Evolutionary conservation across 164 flowering plant genomes (phyloP), one percentile per base, ranked within the genome.

Genomic region (Nelumbo lutea): DNA sequence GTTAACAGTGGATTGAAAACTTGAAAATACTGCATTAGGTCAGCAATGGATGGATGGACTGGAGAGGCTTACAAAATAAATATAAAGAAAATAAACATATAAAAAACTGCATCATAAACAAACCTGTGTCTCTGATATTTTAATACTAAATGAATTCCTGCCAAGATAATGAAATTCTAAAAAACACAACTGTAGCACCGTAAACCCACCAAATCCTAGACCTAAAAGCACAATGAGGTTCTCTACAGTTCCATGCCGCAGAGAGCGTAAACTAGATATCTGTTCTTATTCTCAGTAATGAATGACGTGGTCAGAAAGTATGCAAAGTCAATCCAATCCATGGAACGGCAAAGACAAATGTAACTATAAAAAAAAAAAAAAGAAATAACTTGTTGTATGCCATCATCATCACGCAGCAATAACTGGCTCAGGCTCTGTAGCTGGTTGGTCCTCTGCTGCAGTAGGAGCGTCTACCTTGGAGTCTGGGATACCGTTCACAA

Each of bases 351-450:
- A 46, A 64, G 45, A 48, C 39, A 51, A 61, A 39, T 38, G 52
- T n/a, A 15, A 6, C 63, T 40, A 39, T 66, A 52, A 50, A 11
- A 43, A 48, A 63, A 65, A 61, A 51, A 47, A 61, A 64, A 47
- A 42, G 14, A 9, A 27, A 27, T 27, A 53, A 11, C 57, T 41
- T 40, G 58, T 62, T 5, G 42, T 41, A 64, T 51, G 56, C 62
- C 42, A 73, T 83, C 74, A 83, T 59, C 38, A 73, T 83, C 75
- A 83, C 13, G 77, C 82, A 59, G 75, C 61, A 50, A 76, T 62
- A 6, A 68, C 83, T 39, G 85, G 74, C 78, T 79, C 81, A 4
- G 78, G 42, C 67, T 78, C 79, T 51, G 77, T 40, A 15, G 77
- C 79, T 13, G 80, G 76, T 71, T 80, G 83, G 56, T 61, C 80